These are phyloP conservation scores for Aschersonia sp. DNA, from an alignment of 2,329 filamentous ascomycete species.

Conservation along the genomic window DNA sequence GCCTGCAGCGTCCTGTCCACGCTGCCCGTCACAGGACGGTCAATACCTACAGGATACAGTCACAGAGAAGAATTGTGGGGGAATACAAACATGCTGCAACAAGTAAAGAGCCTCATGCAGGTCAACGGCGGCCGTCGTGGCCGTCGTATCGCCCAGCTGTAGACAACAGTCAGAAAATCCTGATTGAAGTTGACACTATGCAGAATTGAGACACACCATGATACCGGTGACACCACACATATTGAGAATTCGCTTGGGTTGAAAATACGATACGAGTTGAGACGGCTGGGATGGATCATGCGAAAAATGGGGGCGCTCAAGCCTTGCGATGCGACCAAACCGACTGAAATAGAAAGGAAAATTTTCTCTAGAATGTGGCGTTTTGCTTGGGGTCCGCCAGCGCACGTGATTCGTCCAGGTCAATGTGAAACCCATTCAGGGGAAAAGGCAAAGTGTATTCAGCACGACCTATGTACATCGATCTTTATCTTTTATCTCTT, in stretches of 20 bases:
- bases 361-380: not conserved
- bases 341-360: not conserved
- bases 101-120: slow-evolving; percentile 60
- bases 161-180: not conserved
- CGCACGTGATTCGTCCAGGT: no score
- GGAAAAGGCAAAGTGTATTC: no score
- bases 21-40: slow-evolving; percentile 20
- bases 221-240: not conserved
- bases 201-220: not conserved
- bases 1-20: slow-evolving; percentile 74
- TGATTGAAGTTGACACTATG: no score
- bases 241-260: not conserved
- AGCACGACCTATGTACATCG: no score
- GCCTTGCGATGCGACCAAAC: not conserved
- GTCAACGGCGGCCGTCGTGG: slow-evolving; percentile 40
- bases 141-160: slow-evolving; percentile 18
- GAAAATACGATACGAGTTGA: not conserved
- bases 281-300: not conserved
- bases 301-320: not conserved
- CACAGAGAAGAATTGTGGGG: slow-evolving; percentile 4
- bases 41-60: slow-evolving; percentile 6
- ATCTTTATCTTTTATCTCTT: no score
- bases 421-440: no score
- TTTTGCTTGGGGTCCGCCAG: no score
- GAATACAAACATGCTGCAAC: slow-evolving; percentile 35